A percentile compares a stretch with the other conserved stretches of the same genome.
Evolutionary conservation across 208 protist species (phyloP).

Genomic region (Wallacemonas sp.): DNA sequence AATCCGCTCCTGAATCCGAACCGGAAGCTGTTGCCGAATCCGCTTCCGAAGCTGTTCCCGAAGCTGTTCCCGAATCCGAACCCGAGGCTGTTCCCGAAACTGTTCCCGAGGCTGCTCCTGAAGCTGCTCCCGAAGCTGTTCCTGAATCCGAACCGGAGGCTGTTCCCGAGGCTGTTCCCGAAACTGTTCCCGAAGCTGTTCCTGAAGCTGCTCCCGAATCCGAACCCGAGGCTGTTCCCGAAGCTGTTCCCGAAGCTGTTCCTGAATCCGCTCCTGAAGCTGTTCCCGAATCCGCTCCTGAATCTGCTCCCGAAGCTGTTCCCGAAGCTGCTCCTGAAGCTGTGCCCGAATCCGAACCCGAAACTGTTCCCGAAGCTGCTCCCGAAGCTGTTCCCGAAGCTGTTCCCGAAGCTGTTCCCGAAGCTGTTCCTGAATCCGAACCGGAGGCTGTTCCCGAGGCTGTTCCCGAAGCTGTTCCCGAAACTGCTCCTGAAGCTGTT

Average conservation of each 20-base stretch:
- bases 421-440: constrained; percentile 14
- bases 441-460: neutral
- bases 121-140: too few species aligned
- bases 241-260: neutral
- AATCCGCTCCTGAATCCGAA: too few species aligned
- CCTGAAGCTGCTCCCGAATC: neutral
- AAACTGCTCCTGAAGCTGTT: neutral
- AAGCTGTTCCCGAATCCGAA: constrained; percentile 2
- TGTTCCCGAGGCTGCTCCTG: constrained; percentile 21
- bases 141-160: too few species aligned
- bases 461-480: neutral
- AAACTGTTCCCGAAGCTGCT: neutral
- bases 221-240: neutral
- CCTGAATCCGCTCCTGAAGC: neutral
- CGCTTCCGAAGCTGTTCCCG: constrained; percentile 10
- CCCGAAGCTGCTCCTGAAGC: constrained; percentile 4
- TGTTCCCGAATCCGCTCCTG: neutral
- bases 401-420: constrained; percentile 4
- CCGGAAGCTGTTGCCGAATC: constrained; percentile 7
- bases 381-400: neutral
- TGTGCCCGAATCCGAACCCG: neutral
- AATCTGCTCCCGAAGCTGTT: neutral
- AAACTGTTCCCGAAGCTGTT: constrained; percentile 7
- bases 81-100: constrained; percentile 12
- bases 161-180: neutral